Conservation (phyloP, 495 filamentous ascomycete species). For the Penicillium maclennaniae region DNA sequence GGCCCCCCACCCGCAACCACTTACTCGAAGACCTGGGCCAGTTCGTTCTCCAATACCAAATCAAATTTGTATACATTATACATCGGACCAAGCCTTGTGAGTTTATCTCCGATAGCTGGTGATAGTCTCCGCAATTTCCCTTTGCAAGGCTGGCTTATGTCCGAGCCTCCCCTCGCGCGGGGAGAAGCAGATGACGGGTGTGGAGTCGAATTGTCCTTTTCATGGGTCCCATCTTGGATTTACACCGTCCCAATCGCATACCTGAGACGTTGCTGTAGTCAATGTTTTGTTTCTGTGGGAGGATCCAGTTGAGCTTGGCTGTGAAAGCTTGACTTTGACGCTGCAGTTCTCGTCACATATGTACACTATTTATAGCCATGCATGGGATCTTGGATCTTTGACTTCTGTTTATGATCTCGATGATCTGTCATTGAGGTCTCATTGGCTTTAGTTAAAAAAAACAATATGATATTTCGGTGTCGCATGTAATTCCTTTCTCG, state of each 20-base stretch:
- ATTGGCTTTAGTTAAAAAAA: too few relatives aligned
- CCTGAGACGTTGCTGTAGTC: not conserved
- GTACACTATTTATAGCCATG: not conserved
- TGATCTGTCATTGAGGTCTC: too few relatives aligned
- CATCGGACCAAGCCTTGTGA: too few relatives aligned
- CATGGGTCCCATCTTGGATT: not conserved
- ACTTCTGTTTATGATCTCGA: too few relatives aligned
- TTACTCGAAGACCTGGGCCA: not conserved
- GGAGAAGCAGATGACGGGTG: not conserved
- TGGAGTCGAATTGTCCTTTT: not conserved
- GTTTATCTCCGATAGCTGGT: not conserved
- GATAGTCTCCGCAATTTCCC: not conserved
- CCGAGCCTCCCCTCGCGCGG: slow-evolving; percentile 11
- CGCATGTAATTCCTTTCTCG: too few relatives aligned
- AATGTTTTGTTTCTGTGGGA: not conserved
- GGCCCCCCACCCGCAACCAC: not conserved
- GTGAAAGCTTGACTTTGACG: not conserved
- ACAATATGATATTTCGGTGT: too few relatives aligned
- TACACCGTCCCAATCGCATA: not conserved
- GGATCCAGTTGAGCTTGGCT: slow-evolving; percentile 1
- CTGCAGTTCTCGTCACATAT: not conserved
- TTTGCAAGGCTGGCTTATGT: slow-evolving; percentile 1
- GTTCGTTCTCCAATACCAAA: not conserved
- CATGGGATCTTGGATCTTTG: not conserved
- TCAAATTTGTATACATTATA: too few relatives aligned